Evolutionary conservation across 495 filamentous ascomycete species (phyloP), one percentile per base, ranked within the genome.

Genomic region (Penicillium tannophilum): DNA sequence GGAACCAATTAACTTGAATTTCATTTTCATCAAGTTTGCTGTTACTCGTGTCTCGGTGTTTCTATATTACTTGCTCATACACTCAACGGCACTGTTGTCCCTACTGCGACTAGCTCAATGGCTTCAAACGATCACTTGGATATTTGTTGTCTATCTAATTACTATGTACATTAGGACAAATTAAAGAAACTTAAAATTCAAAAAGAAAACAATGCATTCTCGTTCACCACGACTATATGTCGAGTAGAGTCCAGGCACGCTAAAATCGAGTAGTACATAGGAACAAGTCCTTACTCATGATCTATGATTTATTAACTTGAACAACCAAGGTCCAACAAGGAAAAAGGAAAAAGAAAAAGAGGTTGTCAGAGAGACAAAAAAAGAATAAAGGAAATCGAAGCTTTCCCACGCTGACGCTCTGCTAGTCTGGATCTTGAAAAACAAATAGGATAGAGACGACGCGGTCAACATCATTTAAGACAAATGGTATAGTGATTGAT

Each of bases 401-500:
- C 19, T 44, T 23, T 36, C 12, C 39, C 52, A 54, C 30, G 49
- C 31, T 59, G 52, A 45, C 14, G 58, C 43, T 64, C 62, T 58
- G 55, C 59, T 61, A 51, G 42, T 45, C 45, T 54, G 53, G 45
- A 56, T 58, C 39, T 52, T 31, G 19, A 33, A 42, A 23, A 31
- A 45, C 47, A 53, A 36, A 24, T 42, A 54, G 31, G 39, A 61
- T 50, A 43, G 47, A 61, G 52, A 59, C 54, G 43, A 54, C 23
- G 53, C 49, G 41, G 56, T 59, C 56, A 36, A 52, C 54, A 60
- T 45, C 10, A 54, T 39, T 23, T 36, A 52, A 61, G 51, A 56
- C 53, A 69, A 61, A 61, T 67, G 67, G 67, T 69, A 69, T 69
- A 64, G 66, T 67, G 67, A 61, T 69, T 67, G 64, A 55, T 69